Base-by-base conservation (phyloP, 352 stramenopile genomes). In the Phytophthora megakarya region DNA sequence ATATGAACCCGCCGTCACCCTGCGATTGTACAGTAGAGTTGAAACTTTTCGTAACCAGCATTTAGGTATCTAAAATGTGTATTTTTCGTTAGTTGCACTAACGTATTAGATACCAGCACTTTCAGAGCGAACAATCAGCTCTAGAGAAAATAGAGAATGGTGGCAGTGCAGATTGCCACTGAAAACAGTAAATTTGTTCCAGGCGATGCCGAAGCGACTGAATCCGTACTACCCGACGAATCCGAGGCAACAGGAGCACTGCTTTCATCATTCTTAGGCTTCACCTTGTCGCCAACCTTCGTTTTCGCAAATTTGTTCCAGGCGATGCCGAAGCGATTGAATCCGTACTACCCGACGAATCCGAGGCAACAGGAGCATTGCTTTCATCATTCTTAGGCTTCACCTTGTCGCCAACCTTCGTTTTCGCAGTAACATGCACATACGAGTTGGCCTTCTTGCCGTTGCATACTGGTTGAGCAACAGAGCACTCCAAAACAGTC, bases 391-490 rank as follows among this genome's bases (percentile, higher is more conserved):
- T 76, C 30, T 58, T 63, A 12, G 65, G 69, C 0, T 37, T 60
- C 33, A 57, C 40, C 38, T 71, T 75, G 19, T 78, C 67, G 23
- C 67, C 62, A 19, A 76, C 58, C 43, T 68, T 71, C 6, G 57
- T 68, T 6, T 28, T 59, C 21, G 44, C 47, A 13, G 32, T 10
- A n/a, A 38, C 32, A 28, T 89, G 78, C 62, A 72, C 70, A 25
- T 70, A 75, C 0, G 60, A 44, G 37, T 92, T 92, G 21, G 81
- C 76, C 55, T 87, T 83, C 46, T 81, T 75, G 25, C 73, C 73
- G 5, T 76, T 81, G 71, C 82, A 90, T 23, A 77, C 44, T 25
- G 80, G 82, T 50, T 90, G 78, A 21, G 60, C 63, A 0, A 58
- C 56, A 0, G 72, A 72, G 55, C 82, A 92, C 62, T 70, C 52